These are phyloP conservation scores for Xylaria hypoxylon DNA, from an alignment of 2,329 filamentous ascomycete genomes.

Conservation along the genomic window DNA sequence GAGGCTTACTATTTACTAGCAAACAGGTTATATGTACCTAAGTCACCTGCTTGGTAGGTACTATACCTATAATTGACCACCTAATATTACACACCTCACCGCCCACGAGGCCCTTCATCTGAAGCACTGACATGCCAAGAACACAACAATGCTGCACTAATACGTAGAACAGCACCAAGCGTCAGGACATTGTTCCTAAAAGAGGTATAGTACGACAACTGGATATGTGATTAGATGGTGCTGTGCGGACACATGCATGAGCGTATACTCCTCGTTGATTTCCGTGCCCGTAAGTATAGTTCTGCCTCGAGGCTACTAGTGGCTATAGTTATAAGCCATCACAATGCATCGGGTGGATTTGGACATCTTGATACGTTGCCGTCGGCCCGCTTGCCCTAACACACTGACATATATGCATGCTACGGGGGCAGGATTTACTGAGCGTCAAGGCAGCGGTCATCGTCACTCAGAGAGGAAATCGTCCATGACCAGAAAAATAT, in stretches of 20 bases:
- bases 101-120: conserved; percentile 11
- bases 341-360: background rate
- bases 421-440: background rate
- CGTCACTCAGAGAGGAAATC: background rate
- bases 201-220: conserved; percentile 9
- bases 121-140: conserved; percentile 34
- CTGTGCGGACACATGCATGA: conserved; percentile 25
- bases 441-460: background rate
- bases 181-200: conserved; percentile 31
- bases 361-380: conserved; percentile 14
- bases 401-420: background rate
- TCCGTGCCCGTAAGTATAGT: conserved; percentile 6
- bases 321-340: conserved; percentile 15
- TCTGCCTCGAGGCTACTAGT: background rate
- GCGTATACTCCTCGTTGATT: conserved; percentile 4
- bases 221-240: conserved; percentile 23
- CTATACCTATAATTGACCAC: conserved; percentile 12
- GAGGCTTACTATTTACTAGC: conserved; percentile 25
- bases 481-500: background rate
- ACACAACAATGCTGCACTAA: conserved; percentile 22
- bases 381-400: conserved; percentile 34
- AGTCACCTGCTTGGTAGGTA: too few relatives aligned
- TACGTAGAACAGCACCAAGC: conserved; percentile 15
- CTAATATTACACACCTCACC: conserved; percentile 10
- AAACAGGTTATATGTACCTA: too few relatives aligned